A percentile compares a stretch with the other conserved stretches of the same genome.
Evolutionary conservation across 139 green algal genomes (phyloP).

Genomic region (Coelastrella sp.): DNA sequence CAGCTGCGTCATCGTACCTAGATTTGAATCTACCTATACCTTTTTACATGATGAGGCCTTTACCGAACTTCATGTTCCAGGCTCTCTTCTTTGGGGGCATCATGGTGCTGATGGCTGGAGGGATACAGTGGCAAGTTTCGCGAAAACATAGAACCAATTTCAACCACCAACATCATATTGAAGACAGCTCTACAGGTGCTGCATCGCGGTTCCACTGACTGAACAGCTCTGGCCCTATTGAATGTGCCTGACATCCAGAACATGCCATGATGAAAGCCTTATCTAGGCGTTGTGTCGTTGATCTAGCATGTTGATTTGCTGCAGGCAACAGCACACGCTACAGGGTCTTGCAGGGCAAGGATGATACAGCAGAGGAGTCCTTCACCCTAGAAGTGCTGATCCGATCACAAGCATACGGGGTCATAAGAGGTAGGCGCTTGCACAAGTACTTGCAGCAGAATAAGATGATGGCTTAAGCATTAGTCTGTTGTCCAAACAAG

Average conservation of each 20-base stretch:
- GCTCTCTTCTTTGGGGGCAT: conserved; percentile 1
- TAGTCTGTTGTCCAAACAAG: too few species aligned
- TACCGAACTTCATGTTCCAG: conserved; percentile 1
- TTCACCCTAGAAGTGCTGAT: conserved; percentile 41
- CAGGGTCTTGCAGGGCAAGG: conserved; percentile 29
- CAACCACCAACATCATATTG: conserved; percentile 27
- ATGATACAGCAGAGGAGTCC: conserved; percentile 42
- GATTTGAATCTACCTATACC: not conserved
- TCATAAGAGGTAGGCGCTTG: conserved; percentile 12
- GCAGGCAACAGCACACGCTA: conserved; percentile 47
- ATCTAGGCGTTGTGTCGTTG: not conserved
- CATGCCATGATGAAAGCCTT: too few species aligned
- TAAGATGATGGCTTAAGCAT: too few species aligned
- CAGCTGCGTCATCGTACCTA: not conserved
- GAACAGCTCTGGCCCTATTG: not conserved
- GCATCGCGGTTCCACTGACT: not conserved
- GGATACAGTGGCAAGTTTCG: conserved; percentile 21
- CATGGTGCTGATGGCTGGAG: not conserved
- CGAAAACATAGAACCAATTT: conserved; percentile 41
- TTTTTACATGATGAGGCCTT: not conserved
- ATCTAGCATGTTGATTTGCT: not conserved
- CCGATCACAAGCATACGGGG: conserved; percentile 19
- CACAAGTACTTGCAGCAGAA: not conserved
- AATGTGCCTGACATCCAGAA: too few species aligned
- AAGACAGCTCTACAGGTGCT: conserved; percentile 21